Conservation (phyloP, 768 basidiomycete genomes). For the Kwoniella heveanensis region DNA sequence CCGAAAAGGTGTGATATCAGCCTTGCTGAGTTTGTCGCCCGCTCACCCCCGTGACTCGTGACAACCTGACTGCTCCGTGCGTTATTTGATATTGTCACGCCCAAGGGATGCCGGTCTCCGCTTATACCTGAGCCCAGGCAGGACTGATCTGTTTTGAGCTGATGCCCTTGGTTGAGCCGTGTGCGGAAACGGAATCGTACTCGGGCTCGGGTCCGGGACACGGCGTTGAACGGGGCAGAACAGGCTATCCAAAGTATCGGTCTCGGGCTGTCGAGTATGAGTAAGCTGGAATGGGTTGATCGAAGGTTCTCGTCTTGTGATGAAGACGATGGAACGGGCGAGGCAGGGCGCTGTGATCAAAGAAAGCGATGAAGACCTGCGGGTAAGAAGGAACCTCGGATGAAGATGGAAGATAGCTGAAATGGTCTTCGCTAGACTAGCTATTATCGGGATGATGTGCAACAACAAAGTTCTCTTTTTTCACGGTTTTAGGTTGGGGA, state of each 20-base stretch:
- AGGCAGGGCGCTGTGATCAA: neutral
- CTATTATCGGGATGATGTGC: no score
- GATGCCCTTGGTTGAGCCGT: neutral
- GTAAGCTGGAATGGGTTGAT: neutral
- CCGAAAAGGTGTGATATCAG: neutral
- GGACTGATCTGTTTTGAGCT: no score
- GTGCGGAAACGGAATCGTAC: neutral
- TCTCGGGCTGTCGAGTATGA: neutral
- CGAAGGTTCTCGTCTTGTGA: neutral
- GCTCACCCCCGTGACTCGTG: neutral
- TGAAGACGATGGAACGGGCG: neutral
- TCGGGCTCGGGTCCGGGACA: neutral
- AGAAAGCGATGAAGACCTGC: neutral
- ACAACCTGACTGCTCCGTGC: neutral
- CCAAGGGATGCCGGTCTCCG: neutral
- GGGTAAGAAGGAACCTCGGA: neutral
- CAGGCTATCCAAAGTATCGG: neutral
- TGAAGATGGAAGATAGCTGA: neutral
- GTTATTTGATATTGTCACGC: neutral
- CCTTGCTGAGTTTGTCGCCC: neutral
- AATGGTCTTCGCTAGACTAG: no score
- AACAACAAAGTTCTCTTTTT: no score
- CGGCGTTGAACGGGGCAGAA: neutral
- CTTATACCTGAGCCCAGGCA: neutral
- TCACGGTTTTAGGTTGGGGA: slow-evolving; percentile 2